These are phyloP conservation scores for Senna siamea DNA, from an alignment of 306 rosid species.

Conservation along the genomic window DNA sequence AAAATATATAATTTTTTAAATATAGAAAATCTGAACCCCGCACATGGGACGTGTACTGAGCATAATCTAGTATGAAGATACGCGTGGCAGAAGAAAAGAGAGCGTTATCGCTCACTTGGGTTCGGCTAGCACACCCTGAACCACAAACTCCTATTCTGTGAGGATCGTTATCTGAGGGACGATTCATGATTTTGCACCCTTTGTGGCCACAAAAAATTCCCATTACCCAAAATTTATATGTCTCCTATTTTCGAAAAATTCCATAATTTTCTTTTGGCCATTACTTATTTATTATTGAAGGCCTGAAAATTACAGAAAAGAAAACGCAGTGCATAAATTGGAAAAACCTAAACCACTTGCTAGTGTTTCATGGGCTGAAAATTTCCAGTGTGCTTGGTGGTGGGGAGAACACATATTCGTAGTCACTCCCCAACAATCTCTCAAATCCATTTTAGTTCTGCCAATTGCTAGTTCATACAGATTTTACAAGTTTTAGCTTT, in stretches of 20 bases:
- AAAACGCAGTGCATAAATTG: background rate
- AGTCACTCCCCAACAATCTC: conserved; percentile 9
- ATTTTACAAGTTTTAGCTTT: too few relatives aligned
- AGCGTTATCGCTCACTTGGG: background rate
- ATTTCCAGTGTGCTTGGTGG: background rate
- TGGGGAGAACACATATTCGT: conserved; percentile 24
- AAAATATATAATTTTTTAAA: too few relatives aligned
- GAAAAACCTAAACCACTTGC: background rate
- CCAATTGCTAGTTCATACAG: too few relatives aligned
- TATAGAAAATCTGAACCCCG: too few relatives aligned
- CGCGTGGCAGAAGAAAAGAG: conserved; percentile 41
- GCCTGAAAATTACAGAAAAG: too few relatives aligned
- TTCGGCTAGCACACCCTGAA: background rate
- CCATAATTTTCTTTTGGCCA: too few relatives aligned
- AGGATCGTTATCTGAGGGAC: conserved; percentile 27
- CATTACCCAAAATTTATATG: too few relatives aligned
- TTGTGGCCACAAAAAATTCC: conserved; percentile 36
- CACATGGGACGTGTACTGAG: conserved; percentile 38
- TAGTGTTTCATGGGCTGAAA: conserved; percentile 37
- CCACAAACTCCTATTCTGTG: conserved; percentile 39
- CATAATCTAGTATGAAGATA: background rate
- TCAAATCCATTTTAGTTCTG: too few relatives aligned
- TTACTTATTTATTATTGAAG: too few relatives aligned
- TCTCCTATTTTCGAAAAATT: too few relatives aligned
- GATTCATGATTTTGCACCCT: background rate